These are phyloP conservation scores for Hyaloscypha hepaticicola DNA, from an alignment of 495 filamentous ascomycete species.

Conservation along the genomic window DNA sequence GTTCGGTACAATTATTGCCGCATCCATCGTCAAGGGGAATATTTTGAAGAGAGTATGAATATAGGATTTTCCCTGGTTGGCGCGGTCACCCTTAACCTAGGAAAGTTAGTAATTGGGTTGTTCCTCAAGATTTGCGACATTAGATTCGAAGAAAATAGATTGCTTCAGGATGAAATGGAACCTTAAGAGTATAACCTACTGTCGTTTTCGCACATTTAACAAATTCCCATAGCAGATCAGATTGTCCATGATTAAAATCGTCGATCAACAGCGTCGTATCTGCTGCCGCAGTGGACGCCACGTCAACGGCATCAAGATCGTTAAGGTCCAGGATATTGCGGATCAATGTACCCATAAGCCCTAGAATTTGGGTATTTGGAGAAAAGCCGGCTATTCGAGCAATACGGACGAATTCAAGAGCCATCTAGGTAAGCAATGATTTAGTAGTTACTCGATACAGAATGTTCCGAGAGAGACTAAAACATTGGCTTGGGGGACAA, in stretches of 20 bases:
- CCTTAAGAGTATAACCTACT: no score
- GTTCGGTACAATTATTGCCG: neutral
- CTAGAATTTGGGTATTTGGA: neutral
- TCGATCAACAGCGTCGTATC: constrained; percentile 35
- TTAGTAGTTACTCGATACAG: no score
- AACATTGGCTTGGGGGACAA: no score
- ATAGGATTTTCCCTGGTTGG: constrained; percentile 5
- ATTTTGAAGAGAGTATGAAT: constrained; percentile 17
- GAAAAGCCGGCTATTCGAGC: neutral
- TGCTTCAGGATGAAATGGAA: no score
- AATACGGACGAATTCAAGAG: neutral
- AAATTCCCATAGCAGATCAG: neutral
- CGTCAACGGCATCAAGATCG: constrained; percentile 48
- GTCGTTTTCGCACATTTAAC: neutral
- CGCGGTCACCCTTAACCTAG: constrained; percentile 7
- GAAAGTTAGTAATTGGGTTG: no score
- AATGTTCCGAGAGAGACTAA: no score
- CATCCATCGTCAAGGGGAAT: neutral
- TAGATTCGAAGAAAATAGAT: no score
- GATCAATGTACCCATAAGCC: neutral
- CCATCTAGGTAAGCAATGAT: no score
- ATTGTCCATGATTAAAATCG: neutral
- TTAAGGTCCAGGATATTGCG: constrained; percentile 17
- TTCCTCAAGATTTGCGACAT: no score
- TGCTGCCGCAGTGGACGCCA: constrained; percentile 46